Percentiles rank a stretch among this genome's conserved stretches.
Evolutionary conservation across 1,284 basidiomycete genomes (phyloP).

Genomic region (Porodaedalea pini): DNA sequence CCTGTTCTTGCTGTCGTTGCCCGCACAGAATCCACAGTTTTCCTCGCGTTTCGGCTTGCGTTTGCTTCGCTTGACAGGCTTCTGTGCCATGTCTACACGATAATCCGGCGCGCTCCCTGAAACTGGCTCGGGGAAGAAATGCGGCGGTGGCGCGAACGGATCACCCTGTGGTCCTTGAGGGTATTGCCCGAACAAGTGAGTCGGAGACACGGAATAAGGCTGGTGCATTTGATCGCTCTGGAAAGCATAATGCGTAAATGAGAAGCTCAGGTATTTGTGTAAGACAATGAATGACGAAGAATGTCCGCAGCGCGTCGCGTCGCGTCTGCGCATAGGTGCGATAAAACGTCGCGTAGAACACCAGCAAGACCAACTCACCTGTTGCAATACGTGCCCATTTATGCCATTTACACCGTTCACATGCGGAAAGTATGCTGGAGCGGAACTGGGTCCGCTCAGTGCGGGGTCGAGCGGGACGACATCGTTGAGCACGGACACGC

Average conservation of each 20-base stretch:
- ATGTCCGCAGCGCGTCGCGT: slow-evolving; percentile 17
- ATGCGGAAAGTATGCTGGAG: slow-evolving; percentile 8
- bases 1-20: slow-evolving; percentile 55
- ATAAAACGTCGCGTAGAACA: slow-evolving; percentile 12
- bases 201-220: slow-evolving; percentile 6
- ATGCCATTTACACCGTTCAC: slow-evolving; percentile 11
- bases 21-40: slow-evolving; percentile 67
- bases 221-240: neutral
- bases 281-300: neutral
- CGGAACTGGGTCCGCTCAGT: slow-evolving; percentile 3
- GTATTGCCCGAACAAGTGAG: slow-evolving; percentile 37
- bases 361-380: slow-evolving; percentile 6
- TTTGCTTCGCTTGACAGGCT: slow-evolving; percentile 24
- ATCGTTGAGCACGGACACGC: slow-evolving; percentile 7
- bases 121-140: slow-evolving; percentile 43
- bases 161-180: slow-evolving; percentile 74
- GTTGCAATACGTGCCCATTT: slow-evolving; percentile 1
- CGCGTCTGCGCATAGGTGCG: slow-evolving; percentile 10
- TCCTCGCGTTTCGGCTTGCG: slow-evolving; percentile 40
- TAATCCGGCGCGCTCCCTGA: slow-evolving; percentile 27
- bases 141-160: slow-evolving; percentile 62
- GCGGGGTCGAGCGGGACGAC: slow-evolving; percentile 17
- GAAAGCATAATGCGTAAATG: neutral
- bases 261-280: neutral
- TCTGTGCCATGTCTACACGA: slow-evolving; percentile 30